Evolutionary conservation across 805 yeast species (phyloP).

Genomic region (Ogataea methylovora): DNA sequence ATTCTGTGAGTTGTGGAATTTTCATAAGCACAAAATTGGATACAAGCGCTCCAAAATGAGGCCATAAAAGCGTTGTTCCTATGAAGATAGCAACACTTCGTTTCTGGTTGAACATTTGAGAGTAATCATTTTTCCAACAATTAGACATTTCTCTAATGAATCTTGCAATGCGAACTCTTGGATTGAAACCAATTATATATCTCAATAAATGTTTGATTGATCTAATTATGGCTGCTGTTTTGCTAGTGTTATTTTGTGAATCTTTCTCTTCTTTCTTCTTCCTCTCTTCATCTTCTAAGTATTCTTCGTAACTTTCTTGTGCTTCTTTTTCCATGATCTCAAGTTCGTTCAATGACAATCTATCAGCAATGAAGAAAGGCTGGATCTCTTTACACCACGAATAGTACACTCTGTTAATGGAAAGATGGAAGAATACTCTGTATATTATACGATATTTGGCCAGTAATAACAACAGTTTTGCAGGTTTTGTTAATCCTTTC

Average conservation of each 20-base stretch:
- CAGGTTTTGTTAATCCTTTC: too few species aligned
- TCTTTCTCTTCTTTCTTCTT: conserved; percentile 1
- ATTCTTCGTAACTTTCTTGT: conserved; percentile 9
- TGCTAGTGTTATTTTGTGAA: not conserved
- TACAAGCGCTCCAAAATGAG: conserved; percentile 20
- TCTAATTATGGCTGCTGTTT: too few species aligned
- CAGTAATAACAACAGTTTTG: too few species aligned
- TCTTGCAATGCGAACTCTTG: too few species aligned
- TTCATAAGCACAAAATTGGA: conserved; percentile 15
- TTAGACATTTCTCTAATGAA: conserved; percentile 19
- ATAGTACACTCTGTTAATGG: conserved; percentile 28
- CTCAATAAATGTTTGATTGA: too few species aligned
- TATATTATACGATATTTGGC: too few species aligned
- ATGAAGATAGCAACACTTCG: conserved; percentile 11
- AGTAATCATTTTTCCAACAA: conserved; percentile 22
- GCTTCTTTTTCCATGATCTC: conserved; percentile 25
- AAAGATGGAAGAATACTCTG: conserved; percentile 14
- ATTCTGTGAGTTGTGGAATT: conserved; percentile 13
- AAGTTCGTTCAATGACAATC: conserved; percentile 22
- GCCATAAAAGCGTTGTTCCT: conserved; percentile 26
- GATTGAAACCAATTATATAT: too few species aligned
- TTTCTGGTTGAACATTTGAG: conserved; percentile 14
- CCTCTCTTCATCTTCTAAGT: conserved; percentile 5
- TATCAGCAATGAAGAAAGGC: conserved; percentile 28
- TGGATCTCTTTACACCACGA: conserved; percentile 24